Evolutionary conservation across 768 basidiomycete genomes (phyloP).

Genomic region (Calocybe gangraenosa): DNA sequence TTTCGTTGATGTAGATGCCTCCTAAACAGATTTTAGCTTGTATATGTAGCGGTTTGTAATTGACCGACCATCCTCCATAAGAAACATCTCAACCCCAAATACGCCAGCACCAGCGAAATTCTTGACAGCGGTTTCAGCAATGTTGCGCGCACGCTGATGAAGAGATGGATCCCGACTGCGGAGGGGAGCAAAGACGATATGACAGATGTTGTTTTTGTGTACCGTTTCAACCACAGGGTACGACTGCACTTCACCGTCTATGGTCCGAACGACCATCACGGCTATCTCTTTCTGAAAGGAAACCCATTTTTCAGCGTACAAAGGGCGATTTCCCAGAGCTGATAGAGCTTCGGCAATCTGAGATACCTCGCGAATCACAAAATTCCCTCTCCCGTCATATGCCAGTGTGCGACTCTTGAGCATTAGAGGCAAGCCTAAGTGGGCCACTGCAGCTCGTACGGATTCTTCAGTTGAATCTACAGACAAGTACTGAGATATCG

Average conservation of each 20-base stretch:
- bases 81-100: constrained; percentile 98
- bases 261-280: constrained; percentile 90
- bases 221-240: constrained; percentile 95
- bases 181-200: constrained; percentile 88
- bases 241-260: constrained; percentile 63
- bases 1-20: constrained; percentile 85
- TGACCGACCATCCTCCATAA: constrained; percentile 74
- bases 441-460: constrained; percentile 45
- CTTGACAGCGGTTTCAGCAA: constrained; percentile 80
- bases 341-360: constrained; percentile 49
- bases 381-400: constrained; percentile 96
- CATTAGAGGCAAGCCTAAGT: constrained; percentile 87
- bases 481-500: constrained; percentile 55
- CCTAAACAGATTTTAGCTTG: constrained; percentile 37
- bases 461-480: constrained; percentile 54
- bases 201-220: constrained; percentile 91
- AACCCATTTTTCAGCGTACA: constrained; percentile 95
- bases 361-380: constrained; percentile 53
- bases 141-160: constrained; percentile 51
- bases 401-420: constrained; percentile 93
- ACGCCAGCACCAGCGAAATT: constrained; percentile 86
- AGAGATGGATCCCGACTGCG: constrained; percentile 55
- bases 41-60: not conserved
- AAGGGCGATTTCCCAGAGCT: constrained; percentile 57
- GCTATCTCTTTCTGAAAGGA: constrained; percentile 88